A percentile compares a stretch with the other conserved stretches of the same genome.
These are phyloP conservation scores for Amoebophrya sp. DNA, from an alignment of 169 alveolate species.

Conservation along the genomic window DNA sequence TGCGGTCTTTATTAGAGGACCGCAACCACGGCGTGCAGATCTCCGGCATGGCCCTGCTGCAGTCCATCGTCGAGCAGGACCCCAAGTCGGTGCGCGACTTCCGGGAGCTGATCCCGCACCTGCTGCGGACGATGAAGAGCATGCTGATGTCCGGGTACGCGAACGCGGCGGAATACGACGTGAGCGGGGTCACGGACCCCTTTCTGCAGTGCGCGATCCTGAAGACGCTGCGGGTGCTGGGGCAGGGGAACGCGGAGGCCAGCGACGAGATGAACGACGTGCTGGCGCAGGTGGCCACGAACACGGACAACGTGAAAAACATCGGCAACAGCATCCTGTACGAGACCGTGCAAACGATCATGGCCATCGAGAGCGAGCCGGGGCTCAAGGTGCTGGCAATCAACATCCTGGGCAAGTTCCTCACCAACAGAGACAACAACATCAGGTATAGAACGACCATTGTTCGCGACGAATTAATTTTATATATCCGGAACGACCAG, in stretches of 20 bases:
- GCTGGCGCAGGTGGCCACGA: conserved; percentile 81
- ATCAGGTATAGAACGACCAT: conserved; percentile 35
- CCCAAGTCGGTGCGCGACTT: conserved; percentile 34
- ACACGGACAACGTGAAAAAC: conserved; percentile 77
- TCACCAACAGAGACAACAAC: conserved; percentile 80
- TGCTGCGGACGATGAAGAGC: not conserved
- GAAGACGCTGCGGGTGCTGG: conserved; percentile 24
- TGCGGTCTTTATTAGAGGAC: conserved; percentile 78
- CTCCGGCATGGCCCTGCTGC: conserved; percentile 76
- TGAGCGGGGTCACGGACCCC: conserved; percentile 84
- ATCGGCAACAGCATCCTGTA: conserved; percentile 89
- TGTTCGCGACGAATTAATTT: too few species aligned
- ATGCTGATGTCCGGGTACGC: conserved; percentile 36
- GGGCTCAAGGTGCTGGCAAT: conserved; percentile 53
- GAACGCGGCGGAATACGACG: conserved; percentile 66
- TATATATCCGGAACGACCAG: too few species aligned
- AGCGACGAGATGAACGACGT: conserved; percentile 69
- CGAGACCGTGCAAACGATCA: conserved; percentile 90
- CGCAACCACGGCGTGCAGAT: conserved; percentile 89
- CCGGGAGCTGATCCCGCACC: not conserved
- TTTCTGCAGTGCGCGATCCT: conserved; percentile 59
- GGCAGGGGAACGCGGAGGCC: conserved; percentile 47
- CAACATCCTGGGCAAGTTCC: conserved; percentile 84
- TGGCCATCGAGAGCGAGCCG: conserved; percentile 66
- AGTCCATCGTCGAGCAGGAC: conserved; percentile 72